Conservation (phyloP, 805 yeast species). For the Teunomyces atbi region DNA sequence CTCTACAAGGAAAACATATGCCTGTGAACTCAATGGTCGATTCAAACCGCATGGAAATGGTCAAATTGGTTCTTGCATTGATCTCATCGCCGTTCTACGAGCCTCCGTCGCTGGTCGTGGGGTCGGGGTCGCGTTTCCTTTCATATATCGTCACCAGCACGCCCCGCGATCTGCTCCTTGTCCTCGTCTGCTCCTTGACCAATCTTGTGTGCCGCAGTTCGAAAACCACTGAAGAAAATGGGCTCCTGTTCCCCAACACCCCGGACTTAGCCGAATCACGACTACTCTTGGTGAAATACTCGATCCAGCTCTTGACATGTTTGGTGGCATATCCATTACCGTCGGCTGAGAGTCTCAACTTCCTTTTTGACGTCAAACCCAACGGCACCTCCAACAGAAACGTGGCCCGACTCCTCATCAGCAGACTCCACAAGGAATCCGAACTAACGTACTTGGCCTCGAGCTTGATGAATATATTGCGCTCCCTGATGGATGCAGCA, state of each 20-base stretch:
- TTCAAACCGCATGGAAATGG: constrained; percentile 63
- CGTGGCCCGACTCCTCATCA: constrained; percentile 49
- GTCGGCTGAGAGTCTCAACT: constrained; percentile 29
- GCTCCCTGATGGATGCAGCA: constrained; percentile 32
- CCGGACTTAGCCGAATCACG: constrained; percentile 41
- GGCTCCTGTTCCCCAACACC: constrained; percentile 32
- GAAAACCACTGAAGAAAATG: constrained; percentile 41
- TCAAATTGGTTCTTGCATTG: constrained; percentile 60
- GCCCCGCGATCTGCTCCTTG: constrained; percentile 43
- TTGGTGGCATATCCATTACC: constrained; percentile 68
- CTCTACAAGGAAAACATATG: constrained; percentile 26
- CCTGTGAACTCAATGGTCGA: constrained; percentile 42
- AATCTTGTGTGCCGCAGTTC: constrained; percentile 61
- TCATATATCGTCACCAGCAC: constrained; percentile 51
- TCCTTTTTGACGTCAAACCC: constrained; percentile 33
- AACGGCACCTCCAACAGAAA: constrained; percentile 39
- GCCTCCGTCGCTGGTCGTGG: constrained; percentile 38
- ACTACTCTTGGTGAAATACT: constrained; percentile 46
- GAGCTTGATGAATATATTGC: constrained; percentile 48
- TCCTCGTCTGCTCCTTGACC: constrained; percentile 31
- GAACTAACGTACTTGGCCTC: constrained; percentile 53
- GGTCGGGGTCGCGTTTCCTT: constrained; percentile 59
- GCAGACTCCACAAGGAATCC: constrained; percentile 51
- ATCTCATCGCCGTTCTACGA: constrained; percentile 61
- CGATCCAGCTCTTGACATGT: constrained; percentile 61